A percentile compares a stretch with the other conserved stretches of the same genome.
Conservation (phyloP, 345 rosid genomes). For the Eucalyptus dawsonii region DNA sequence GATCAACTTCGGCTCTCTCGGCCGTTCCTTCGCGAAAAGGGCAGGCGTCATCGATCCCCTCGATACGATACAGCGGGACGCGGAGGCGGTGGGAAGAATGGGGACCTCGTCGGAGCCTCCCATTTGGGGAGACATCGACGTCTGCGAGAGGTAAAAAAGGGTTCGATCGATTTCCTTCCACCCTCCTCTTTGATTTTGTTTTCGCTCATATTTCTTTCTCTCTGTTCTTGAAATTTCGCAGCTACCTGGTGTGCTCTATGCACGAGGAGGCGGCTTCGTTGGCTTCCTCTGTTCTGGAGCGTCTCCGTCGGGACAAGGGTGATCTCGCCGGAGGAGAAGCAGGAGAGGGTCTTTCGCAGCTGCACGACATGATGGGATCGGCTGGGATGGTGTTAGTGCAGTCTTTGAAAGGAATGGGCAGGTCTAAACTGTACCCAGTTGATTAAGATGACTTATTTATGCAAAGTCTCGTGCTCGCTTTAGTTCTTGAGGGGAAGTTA, state of each 20-base stretch:
- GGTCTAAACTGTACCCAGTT: conserved; percentile 9
- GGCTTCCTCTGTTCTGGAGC: conserved; percentile 41
- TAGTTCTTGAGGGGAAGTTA: background rate
- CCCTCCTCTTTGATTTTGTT: background rate
- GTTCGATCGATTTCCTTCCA: no score
- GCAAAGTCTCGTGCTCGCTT: background rate
- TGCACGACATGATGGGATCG: conserved; percentile 38
- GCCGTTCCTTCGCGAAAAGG: background rate
- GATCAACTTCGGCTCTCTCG: background rate
- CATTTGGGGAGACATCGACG: conserved; percentile 34
- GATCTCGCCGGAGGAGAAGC: conserved; percentile 8
- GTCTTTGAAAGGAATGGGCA: conserved; percentile 51
- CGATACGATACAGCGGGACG: background rate
- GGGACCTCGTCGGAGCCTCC: background rate
- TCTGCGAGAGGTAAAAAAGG: conserved; percentile 23
- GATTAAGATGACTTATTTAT: background rate
- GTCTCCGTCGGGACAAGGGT: background rate
- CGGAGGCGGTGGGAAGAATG: background rate
- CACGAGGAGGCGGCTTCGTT: conserved; percentile 56
- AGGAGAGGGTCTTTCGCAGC: background rate
- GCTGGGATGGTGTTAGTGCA: conserved; percentile 82
- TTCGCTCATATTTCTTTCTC: background rate
- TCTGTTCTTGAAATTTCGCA: background rate
- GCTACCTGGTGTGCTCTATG: conserved; percentile 74
- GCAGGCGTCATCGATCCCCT: background rate